Percentiles rank a stretch among this genome's conserved stretches.
phyloP scores from a whole-genome alignment of 495 filamentous ascomycete species.

The Umbilicaria muhlenbergii region DNA sequence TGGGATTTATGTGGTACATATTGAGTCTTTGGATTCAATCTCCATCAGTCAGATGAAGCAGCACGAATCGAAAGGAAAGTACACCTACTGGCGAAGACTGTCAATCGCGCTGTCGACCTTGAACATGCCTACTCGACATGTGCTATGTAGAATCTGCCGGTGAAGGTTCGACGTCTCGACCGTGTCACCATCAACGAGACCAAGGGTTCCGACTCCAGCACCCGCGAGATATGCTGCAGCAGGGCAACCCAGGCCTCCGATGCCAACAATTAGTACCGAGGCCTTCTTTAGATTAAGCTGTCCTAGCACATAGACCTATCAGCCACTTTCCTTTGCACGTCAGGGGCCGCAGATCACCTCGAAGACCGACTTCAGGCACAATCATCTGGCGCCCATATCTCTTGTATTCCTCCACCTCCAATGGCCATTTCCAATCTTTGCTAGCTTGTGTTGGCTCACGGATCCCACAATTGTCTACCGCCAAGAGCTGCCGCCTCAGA shows the following conservation, averaged over 20 bases:
- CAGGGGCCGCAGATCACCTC: slow-evolving; percentile 31
- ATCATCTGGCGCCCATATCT: slow-evolving; percentile 91
- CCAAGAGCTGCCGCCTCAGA: neutral
- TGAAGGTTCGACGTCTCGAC: slow-evolving; percentile 89
- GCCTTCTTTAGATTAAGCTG: slow-evolving; percentile 62
- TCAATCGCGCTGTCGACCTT: slow-evolving; percentile 72
- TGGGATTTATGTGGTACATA: slow-evolving; percentile 45
- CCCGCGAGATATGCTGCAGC: slow-evolving; percentile 81
- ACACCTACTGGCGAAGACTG: slow-evolving; percentile 44
- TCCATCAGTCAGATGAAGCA: slow-evolving; percentile 12
- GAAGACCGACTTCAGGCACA: slow-evolving; percentile 65
- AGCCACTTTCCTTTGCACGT: too few species aligned
- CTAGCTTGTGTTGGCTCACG: neutral
- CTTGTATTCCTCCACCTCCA: slow-evolving; percentile 52
- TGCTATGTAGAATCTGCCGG: slow-evolving; percentile 73
- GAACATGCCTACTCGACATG: slow-evolving; percentile 48
- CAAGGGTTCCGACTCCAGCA: slow-evolving; percentile 70
- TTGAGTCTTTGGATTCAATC: slow-evolving; percentile 50
- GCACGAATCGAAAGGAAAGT: neutral
- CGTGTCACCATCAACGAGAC: slow-evolving; percentile 71
- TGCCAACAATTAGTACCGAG: slow-evolving; percentile 72
- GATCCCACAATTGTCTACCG: neutral
- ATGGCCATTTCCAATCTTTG: slow-evolving; percentile 36
- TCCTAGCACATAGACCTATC: slow-evolving; percentile 26
- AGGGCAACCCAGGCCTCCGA: slow-evolving; percentile 82